Base-by-base conservation (phyloP, 192 early-diverging fungal genomes). In the Gryganskiella cystojenkinii region DNA sequence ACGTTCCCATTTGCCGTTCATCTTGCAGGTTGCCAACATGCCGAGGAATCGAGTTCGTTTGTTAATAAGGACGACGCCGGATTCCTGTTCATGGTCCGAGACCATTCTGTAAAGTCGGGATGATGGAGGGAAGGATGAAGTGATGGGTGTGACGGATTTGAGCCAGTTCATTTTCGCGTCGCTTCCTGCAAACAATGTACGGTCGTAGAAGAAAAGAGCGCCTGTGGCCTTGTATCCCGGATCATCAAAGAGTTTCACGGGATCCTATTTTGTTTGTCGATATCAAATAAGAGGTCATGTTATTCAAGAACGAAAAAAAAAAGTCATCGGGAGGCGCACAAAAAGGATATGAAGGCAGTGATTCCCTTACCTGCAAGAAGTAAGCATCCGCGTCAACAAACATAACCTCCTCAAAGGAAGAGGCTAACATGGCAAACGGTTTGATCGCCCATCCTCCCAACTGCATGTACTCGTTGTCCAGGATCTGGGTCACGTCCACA, bases 311-410 rank as follows among this genome's bases (percentile, higher is more conserved):
- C 11, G 0, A 17, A 7, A 7, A 7, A 28, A 34, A 19, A 19
- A 37, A 40, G 3, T 47, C 22, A 25, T 37, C 1, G 40, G 2
- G 13, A 0, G 4, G 14, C 11, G 4, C 25, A n/a, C 46, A 14
- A 60, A 60, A 13, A 0, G 8, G 11, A 27, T n/a, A n/a, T n/a
- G n/a, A n/a, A n/a, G n/a, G n/a, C n/a, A n/a, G n/a, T n/a, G n/a
- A n/a, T n/a, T 6, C 4, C 22, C 27, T 46, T 61, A 82, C 70
- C 58, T 87, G 83, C 37, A 93, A 60, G 51, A 91, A 90, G 28
- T 89, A 71, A 2, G 88, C 91, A 67, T 93, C 91, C 10, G 92
- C 84, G 73, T 93, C 92, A 54, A 92, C 80, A 58, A 93, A 71
- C 50, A 93, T 89, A 14, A 83, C 82, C 25, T 92, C 82, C 37